These are phyloP conservation scores for Fusarium sp. DNA, from an alignment of 2,329 filamentous ascomycete species.

Conservation along the genomic window DNA sequence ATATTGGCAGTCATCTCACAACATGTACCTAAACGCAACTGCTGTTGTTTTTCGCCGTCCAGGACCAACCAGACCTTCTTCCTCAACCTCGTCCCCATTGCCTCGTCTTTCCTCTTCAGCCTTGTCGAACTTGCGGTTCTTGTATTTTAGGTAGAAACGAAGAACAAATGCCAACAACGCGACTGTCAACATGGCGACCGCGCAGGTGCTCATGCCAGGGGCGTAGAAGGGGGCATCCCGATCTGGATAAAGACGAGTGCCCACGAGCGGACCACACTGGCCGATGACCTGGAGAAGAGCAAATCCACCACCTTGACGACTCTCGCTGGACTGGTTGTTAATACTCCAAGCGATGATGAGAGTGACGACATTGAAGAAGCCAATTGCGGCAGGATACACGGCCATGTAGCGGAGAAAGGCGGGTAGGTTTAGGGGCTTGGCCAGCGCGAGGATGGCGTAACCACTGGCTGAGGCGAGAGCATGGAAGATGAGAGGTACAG, in stretches of 20 bases:
- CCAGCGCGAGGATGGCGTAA: slow-evolving; percentile 70
- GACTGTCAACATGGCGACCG: slow-evolving; percentile 71
- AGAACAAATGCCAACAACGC: slow-evolving; percentile 66
- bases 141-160: slow-evolving; percentile 62
- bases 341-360: slow-evolving; percentile 89
- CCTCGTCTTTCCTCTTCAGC: slow-evolving; percentile 44
- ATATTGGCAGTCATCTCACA: slow-evolving; percentile 45
- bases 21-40: slow-evolving; percentile 59
- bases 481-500: slow-evolving; percentile 74
- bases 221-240: slow-evolving; percentile 71
- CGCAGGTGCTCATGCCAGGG: slow-evolving; percentile 71
- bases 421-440: slow-evolving; percentile 58
- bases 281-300: slow-evolving; percentile 85
- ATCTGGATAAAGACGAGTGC: slow-evolving; percentile 73
- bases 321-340: slow-evolving; percentile 81
- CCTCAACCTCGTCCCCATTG: slow-evolving; percentile 48
- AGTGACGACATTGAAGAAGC: slow-evolving; percentile 87
- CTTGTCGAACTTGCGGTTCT: slow-evolving; percentile 61
- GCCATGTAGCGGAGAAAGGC: slow-evolving; percentile 74
- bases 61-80: slow-evolving; percentile 54
- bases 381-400: slow-evolving; percentile 81
- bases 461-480: slow-evolving; percentile 74
- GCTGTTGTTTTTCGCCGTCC: slow-evolving; percentile 35
- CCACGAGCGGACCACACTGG: slow-evolving; percentile 81
- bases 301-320: slow-evolving; percentile 79